These are phyloP conservation scores for Rubia yunnanensis DNA, from an alignment of 257 asterid genomes.

Conservation along the genomic window DNA sequence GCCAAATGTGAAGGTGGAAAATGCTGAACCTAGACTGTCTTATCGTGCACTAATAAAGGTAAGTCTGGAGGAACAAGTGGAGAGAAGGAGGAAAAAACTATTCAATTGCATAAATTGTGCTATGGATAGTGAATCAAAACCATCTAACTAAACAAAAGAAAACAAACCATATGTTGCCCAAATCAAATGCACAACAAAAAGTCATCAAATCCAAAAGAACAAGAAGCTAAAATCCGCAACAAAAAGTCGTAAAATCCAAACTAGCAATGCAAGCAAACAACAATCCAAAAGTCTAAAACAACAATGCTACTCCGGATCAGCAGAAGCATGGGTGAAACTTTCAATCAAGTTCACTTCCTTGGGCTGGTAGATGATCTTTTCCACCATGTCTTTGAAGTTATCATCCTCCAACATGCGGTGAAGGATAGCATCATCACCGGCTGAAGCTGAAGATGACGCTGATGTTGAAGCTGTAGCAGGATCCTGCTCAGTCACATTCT, in stretches of 20 bases:
- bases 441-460: neutral
- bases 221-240: no score
- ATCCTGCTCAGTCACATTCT: neutral
- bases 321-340: neutral
- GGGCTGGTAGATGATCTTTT: slow-evolving; percentile 42
- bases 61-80: no score
- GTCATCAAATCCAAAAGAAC: neutral
- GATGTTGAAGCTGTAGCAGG: neutral
- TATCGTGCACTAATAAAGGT: no score
- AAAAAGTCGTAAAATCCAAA: neutral
- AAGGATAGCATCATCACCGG: slow-evolving; percentile 34
- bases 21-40: no score
- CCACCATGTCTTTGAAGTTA: slow-evolving; percentile 24
- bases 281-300: neutral
- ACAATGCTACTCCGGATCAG: neutral
- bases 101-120: no score
- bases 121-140: no score
- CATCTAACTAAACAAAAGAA: no score
- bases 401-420: slow-evolving; percentile 37
- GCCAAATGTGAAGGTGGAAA: no score
- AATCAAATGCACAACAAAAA: neutral
- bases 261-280: neutral
- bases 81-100: no score
- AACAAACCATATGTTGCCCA: neutral
- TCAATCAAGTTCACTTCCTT: slow-evolving; percentile 18